Evolutionary conservation across 2,329 filamentous ascomycete species (phyloP).

Genomic region (Zasmidium cellare): DNA sequence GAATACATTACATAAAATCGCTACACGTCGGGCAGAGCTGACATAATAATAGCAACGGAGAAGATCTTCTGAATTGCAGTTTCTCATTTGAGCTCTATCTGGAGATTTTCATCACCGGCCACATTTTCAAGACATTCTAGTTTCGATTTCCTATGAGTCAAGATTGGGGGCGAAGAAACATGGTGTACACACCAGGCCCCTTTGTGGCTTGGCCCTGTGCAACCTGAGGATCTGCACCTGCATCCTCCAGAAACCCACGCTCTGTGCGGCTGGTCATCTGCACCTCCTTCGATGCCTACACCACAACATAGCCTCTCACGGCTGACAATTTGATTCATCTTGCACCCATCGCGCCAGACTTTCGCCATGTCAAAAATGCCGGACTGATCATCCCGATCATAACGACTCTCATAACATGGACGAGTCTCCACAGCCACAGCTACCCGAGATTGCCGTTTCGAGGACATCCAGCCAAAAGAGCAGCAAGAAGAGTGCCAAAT

Average conservation of each 20-base stretch:
- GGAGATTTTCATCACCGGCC: no score
- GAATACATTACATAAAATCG: background rate
- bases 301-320: background rate
- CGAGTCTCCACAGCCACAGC: background rate
- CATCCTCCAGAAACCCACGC: background rate
- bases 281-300: background rate
- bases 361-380: background rate
- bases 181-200: constrained; percentile 1
- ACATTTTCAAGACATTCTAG: no score
- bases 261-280: constrained; percentile 1
- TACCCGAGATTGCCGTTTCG: constrained; percentile 14
- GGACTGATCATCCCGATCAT: background rate
- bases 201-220: background rate
- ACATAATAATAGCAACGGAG: no score
- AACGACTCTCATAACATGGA: background rate
- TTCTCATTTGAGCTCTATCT: no score
- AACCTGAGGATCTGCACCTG: background rate
- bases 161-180: background rate
- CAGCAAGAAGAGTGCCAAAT: constrained; percentile 9
- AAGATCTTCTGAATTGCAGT: no score
- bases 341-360: background rate
- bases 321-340: background rate
- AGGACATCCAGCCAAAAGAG: constrained; percentile 13
- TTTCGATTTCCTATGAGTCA: background rate
- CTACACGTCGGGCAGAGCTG: background rate